Conservation (phyloP, 768 basidiomycete species). For the Chalciporus piperatus region DNA sequence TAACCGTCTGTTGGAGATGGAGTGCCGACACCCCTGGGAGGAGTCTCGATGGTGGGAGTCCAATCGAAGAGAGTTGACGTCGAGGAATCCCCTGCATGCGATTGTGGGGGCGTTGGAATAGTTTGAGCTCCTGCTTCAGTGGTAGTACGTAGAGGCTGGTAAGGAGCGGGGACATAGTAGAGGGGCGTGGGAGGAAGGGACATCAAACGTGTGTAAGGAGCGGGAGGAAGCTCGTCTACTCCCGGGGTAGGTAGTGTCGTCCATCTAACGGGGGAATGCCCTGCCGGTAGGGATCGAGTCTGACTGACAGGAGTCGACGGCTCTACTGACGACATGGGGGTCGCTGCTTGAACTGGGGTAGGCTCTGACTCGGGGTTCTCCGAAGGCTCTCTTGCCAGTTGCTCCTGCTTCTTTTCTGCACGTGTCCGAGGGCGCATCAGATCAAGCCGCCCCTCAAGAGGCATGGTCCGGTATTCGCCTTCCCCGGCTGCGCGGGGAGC, state of each 20-base stretch:
- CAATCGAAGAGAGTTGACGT: conserved; percentile 71
- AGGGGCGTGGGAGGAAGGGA: conserved; percentile 46
- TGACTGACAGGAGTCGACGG: conserved; percentile 40
- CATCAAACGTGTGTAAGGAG: conserved; percentile 49
- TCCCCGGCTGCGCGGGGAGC: conserved; percentile 36
- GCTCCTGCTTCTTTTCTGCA: conserved; percentile 17
- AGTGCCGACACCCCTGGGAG: conserved; percentile 60
- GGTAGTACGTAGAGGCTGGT: conserved; percentile 10
- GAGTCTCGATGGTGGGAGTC: conserved; percentile 80
- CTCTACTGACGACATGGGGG: conserved; percentile 9
- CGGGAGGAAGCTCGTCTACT: conserved; percentile 58
- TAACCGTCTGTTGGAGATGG: conserved; percentile 65
- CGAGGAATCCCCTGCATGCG: conserved; percentile 36
- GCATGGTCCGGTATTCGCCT: conserved; percentile 78
- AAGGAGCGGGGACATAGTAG: conserved; percentile 19
- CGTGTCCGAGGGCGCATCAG: conserved; percentile 56
- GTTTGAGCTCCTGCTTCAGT: conserved; percentile 24
- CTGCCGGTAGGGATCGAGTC: conserved; percentile 27
- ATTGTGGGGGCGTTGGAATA: conserved; percentile 15
- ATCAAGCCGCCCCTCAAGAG: conserved; percentile 85
- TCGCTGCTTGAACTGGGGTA: conserved; percentile 6
- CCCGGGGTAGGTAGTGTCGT: conserved; percentile 59
- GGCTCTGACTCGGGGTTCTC: conserved; percentile 20
- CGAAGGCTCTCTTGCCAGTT: neutral
- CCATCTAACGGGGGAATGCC: conserved; percentile 38